phyloP scores from a whole-genome alignment of 257 asterid species.

The Nicotiana benthamiana region DNA sequence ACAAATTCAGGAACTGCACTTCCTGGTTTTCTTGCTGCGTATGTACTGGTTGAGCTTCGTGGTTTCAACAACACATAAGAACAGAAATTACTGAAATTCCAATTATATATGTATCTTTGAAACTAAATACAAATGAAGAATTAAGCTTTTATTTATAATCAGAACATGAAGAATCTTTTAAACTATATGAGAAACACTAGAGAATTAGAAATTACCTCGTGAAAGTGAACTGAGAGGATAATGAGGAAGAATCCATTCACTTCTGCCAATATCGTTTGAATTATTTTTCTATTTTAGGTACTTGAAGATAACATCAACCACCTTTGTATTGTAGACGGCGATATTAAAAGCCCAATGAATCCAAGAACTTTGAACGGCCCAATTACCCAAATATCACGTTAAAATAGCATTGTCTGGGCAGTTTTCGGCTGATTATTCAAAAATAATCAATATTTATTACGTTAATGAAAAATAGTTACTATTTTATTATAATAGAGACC shows the following conservation, averaged over 20 bases:
- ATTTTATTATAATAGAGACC: too few species aligned
- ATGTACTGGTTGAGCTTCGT: constrained; percentile 26
- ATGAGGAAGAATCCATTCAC: constrained; percentile 26
- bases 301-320: not conserved
- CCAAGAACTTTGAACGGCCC: too few species aligned
- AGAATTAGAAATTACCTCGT: not conserved
- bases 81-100: not conserved
- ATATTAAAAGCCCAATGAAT: too few species aligned
- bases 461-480: too few species aligned
- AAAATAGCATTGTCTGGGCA: too few species aligned
- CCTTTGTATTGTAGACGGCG: too few species aligned
- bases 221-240: constrained; percentile 9
- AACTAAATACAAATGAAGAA: not conserved
- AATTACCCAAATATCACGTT: too few species aligned
- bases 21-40: constrained; percentile 29
- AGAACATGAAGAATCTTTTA: not conserved
- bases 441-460: too few species aligned
- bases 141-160: not conserved
- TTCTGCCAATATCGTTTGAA: not conserved
- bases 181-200: not conserved
- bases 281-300: not conserved
- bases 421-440: too few species aligned
- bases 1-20: constrained; percentile 27
- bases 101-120: not conserved
- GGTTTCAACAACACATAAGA: not conserved